Conservation (phyloP, 164 flowering plant genomes). For the Protea cynaroides region DNA sequence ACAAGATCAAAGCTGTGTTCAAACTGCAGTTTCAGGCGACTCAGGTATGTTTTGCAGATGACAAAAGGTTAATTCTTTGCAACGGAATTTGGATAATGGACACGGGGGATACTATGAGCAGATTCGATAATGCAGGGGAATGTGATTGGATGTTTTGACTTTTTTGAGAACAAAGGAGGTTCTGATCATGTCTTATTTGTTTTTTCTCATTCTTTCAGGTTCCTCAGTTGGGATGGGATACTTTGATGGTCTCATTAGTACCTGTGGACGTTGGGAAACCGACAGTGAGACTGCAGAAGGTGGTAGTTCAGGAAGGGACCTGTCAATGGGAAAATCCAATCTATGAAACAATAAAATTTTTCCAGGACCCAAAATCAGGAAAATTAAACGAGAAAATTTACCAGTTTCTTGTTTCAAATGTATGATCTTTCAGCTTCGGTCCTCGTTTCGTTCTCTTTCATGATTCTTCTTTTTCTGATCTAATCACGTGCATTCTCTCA, state of each 20-base stretch:
- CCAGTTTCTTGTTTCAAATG: slow-evolving; percentile 56
- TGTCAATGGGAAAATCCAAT: slow-evolving; percentile 79
- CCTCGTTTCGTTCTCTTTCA: neutral
- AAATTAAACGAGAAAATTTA: slow-evolving; percentile 60
- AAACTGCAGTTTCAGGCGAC: slow-evolving; percentile 82
- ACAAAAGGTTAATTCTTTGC: neutral
- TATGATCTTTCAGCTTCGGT: slow-evolving; percentile 20
- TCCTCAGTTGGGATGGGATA: slow-evolving; percentile 35
- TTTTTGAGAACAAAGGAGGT: neutral
- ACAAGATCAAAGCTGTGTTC: slow-evolving; percentile 70
- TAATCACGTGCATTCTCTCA: slow-evolving; percentile 9
- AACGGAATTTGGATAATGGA: neutral
- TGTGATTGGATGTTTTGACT: neutral
- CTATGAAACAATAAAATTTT: slow-evolving; percentile 66
- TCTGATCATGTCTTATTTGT: slow-evolving; percentile 1
- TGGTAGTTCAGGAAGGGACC: slow-evolving; percentile 43
- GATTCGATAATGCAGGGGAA: slow-evolving; percentile 8
- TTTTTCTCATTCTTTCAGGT: neutral
- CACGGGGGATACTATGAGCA: too few relatives aligned
- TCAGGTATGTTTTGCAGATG: slow-evolving; percentile 41
- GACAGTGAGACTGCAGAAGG: slow-evolving; percentile 58
- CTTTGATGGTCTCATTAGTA: slow-evolving; percentile 57
- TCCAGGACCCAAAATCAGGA: slow-evolving; percentile 62
- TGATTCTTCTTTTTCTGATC: neutral
- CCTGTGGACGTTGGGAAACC: slow-evolving; percentile 81